A percentile compares a stretch with the other conserved stretches of the same genome.
Evolutionary conservation across 2,329 filamentous ascomycete genomes (phyloP).

Genomic region (Fusarium cyanostomum): DNA sequence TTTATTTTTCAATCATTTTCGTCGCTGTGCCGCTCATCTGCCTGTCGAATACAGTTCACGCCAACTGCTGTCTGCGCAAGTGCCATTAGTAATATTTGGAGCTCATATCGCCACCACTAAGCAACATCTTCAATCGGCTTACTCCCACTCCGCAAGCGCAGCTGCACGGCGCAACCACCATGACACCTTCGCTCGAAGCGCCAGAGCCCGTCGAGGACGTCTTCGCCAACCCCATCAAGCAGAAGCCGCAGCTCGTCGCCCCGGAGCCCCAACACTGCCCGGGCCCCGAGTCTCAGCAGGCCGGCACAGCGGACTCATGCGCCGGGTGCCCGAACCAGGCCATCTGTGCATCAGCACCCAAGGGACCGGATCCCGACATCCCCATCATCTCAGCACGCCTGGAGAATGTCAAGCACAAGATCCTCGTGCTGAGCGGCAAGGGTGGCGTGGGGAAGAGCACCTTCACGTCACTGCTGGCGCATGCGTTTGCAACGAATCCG

Average conservation of each 20-base stretch:
- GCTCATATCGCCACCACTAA: conserved; percentile 29
- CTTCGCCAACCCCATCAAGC: conserved; percentile 78
- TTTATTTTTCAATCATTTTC: neutral
- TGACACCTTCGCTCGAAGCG: conserved; percentile 85
- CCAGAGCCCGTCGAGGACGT: conserved; percentile 73
- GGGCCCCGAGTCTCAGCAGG: conserved; percentile 81
- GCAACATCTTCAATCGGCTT: neutral
- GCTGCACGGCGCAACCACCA: conserved; percentile 49
- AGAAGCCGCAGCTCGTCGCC: conserved; percentile 85
- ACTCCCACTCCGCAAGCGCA: neutral
- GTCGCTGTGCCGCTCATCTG: neutral
- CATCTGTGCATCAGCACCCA: conserved; percentile 93
- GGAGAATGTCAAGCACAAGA: conserved; percentile 85
- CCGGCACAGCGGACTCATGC: conserved; percentile 81
- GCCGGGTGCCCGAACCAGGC: conserved; percentile 94
- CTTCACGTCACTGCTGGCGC: conserved; percentile 86
- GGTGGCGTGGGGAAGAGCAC: conserved; percentile 97
- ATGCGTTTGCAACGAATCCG: conserved; percentile 86
- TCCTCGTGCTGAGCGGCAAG: conserved; percentile 92
- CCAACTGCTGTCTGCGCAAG: neutral
- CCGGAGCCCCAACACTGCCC: conserved; percentile 98
- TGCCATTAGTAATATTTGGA: conserved; percentile 37
- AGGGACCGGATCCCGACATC: conserved; percentile 95
- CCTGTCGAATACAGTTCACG: neutral
- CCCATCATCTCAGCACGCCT: conserved; percentile 87